phyloP scores from a whole-genome alignment of 192 early-diverging fungal species.

The Entomortierella chlamydospora region DNA sequence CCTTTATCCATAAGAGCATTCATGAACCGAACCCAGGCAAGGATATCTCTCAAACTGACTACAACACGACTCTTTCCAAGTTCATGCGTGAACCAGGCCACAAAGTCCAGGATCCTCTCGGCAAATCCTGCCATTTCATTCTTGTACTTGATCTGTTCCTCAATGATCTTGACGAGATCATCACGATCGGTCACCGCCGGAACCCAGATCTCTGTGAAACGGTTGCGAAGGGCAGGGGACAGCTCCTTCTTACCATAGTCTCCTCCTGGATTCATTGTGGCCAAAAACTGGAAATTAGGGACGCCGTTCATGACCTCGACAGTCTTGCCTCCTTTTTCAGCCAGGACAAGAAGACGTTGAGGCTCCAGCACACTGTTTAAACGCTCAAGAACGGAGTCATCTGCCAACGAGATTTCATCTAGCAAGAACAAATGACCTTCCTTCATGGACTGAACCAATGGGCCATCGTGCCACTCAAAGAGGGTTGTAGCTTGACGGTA shows the following conservation, averaged over 20 bases:
- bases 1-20: constrained; percentile 59
- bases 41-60: constrained; percentile 90
- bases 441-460: constrained; percentile 91
- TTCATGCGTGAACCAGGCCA: constrained; percentile 77
- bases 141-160: constrained; percentile 59
- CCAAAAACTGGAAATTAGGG: constrained; percentile 88
- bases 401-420: constrained; percentile 98
- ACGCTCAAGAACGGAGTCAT: constrained; percentile 97
- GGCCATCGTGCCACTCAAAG: constrained; percentile 98
- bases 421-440: constrained; percentile 90
- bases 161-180: constrained; percentile 79
- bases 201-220: constrained; percentile 99
- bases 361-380: constrained; percentile 96
- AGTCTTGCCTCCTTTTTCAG: constrained; percentile 86
- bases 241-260: constrained; percentile 99
- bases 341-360: constrained; percentile 82
- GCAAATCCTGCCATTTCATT: constrained; percentile 58
- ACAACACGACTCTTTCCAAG: constrained; percentile 67
- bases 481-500: constrained; percentile 67
- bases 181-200: constrained; percentile 82
- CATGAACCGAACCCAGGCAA: constrained; percentile 94
- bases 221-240: constrained; percentile 95
- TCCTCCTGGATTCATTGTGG: constrained; percentile 99
- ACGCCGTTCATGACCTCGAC: constrained; percentile 77
- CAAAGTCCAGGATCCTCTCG: constrained; percentile 81